These are phyloP conservation scores for Syzygium oleosum DNA, from an alignment of 345 rosid species.

Conservation along the genomic window DNA sequence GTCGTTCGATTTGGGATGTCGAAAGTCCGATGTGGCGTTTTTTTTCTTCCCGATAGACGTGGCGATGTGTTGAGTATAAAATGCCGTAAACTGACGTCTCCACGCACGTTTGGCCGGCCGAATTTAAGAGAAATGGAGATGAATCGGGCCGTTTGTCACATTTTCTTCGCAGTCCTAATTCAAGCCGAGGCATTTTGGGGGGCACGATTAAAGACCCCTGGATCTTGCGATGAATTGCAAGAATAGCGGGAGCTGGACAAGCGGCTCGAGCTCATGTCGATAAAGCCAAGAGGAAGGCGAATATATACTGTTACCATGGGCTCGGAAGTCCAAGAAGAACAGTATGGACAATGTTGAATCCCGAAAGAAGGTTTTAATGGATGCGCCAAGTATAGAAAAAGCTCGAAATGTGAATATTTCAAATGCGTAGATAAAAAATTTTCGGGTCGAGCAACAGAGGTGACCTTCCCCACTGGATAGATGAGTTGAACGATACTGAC, in stretches of 20 bases:
- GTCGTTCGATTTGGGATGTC: too few relatives aligned
- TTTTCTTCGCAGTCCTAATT: neutral
- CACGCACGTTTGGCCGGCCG: neutral
- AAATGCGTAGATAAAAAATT: neutral
- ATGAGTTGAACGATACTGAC: neutral
- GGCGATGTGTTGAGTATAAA: neutral
- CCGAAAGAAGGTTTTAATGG: fast-evolving
- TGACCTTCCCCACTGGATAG: too few relatives aligned
- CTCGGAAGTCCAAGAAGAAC: neutral
- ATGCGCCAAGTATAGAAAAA: neutral
- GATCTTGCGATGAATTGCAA: neutral
- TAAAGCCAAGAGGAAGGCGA: neutral
- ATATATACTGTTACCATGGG: neutral
- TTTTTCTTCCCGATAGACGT: neutral
- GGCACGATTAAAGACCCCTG: neutral
- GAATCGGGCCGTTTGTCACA: fast-evolving
- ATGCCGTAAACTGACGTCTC: fast-evolving
- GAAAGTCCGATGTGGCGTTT: too few relatives aligned
- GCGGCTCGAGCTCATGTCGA: neutral
- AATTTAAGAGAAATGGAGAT: neutral
- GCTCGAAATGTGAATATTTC: neutral
- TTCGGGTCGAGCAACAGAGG: neutral
- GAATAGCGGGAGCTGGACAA: neutral
- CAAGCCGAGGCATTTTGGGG: neutral
- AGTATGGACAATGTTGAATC: fast-evolving